These are phyloP conservation scores for Coemansia guatemalensis DNA, from an alignment of 192 early-diverging fungal genomes.

Conservation along the genomic window DNA sequence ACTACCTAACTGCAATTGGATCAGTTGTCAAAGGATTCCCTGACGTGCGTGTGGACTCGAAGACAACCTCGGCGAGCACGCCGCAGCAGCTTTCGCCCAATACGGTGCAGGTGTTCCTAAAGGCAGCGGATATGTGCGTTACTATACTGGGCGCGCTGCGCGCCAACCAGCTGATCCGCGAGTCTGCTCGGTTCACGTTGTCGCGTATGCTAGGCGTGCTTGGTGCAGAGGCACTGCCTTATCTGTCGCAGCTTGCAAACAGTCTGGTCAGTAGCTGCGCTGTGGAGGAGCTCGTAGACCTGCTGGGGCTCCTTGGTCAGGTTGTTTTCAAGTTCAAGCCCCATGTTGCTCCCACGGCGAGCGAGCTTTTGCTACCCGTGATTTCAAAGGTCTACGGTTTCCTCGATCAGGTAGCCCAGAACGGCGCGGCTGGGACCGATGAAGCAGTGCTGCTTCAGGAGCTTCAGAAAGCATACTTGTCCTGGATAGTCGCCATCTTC, in stretches of 20 bases:
- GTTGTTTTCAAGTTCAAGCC: conserved; percentile 93
- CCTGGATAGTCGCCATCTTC: conserved; percentile 77
- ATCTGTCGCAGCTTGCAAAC: conserved; percentile 74
- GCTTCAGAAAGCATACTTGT: conserved; percentile 80
- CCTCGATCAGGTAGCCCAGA: conserved; percentile 71
- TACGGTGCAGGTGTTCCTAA: conserved; percentile 67
- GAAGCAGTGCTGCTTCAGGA: conserved; percentile 75
- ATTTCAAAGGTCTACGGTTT: conserved; percentile 82
- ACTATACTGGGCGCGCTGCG: conserved; percentile 66
- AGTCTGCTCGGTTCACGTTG: conserved; percentile 74
- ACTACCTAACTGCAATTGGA: conserved; percentile 81
- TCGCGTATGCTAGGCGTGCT: conserved; percentile 86
- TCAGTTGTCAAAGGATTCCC: conserved; percentile 79
- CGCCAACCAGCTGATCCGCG: conserved; percentile 64
- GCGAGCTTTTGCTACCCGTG: conserved; percentile 75
- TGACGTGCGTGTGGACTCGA: conserved; percentile 52
- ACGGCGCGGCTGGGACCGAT: conserved; percentile 74
- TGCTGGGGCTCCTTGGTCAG: conserved; percentile 80
- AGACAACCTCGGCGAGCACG: conserved; percentile 24
- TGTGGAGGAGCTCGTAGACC: conserved; percentile 78
- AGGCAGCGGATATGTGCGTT: conserved; percentile 75
- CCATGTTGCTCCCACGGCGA: conserved; percentile 34
- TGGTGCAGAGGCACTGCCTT: conserved; percentile 78
- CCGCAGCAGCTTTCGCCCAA: conserved; percentile 46
- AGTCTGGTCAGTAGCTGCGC: conserved; percentile 74